phyloP scores from a whole-genome alignment of 129 eudicot species.

The Chrysanthemum makinoi region DNA sequence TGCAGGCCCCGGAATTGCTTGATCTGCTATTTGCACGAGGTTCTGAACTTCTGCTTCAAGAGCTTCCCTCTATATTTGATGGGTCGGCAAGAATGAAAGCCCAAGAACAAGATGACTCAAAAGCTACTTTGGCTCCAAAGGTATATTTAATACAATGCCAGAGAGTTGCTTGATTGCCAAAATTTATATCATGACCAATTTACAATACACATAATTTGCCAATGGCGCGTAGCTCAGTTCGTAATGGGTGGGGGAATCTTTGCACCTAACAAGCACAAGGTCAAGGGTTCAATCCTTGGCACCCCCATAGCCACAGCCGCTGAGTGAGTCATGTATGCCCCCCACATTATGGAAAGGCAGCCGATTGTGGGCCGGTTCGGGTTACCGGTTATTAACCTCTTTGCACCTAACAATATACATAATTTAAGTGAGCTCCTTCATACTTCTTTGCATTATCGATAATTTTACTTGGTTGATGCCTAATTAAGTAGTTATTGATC shows the following conservation, averaged over 20 bases:
- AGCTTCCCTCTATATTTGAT: constrained; percentile 85
- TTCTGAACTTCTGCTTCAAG: constrained; percentile 75
- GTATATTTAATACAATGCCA: constrained; percentile 32
- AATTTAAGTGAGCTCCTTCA: neutral
- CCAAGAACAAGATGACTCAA: constrained; percentile 75
- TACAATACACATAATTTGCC: neutral
- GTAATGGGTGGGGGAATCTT: too few species aligned
- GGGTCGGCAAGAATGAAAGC: constrained; percentile 79
- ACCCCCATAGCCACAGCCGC: too few species aligned
- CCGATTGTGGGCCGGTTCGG: too few species aligned
- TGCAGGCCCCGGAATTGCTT: constrained; percentile 92
- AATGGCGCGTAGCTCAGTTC: too few species aligned
- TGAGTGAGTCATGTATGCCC: too few species aligned
- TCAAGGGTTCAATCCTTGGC: too few species aligned
- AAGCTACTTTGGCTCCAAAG: constrained; percentile 92
- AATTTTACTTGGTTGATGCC: neutral
- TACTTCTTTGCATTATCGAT: neutral
- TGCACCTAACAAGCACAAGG: too few species aligned
- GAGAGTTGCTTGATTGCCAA: constrained; percentile 4
- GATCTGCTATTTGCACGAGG: constrained; percentile 66
- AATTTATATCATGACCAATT: constrained; percentile 1
- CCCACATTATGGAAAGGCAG: too few species aligned
- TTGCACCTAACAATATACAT: neutral
- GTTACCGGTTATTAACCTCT: too few species aligned
- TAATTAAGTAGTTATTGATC: neutral